These are phyloP conservation scores for Ophiostoma triangulosporum DNA, from an alignment of 2,329 filamentous ascomycete genomes.

Conservation along the genomic window DNA sequence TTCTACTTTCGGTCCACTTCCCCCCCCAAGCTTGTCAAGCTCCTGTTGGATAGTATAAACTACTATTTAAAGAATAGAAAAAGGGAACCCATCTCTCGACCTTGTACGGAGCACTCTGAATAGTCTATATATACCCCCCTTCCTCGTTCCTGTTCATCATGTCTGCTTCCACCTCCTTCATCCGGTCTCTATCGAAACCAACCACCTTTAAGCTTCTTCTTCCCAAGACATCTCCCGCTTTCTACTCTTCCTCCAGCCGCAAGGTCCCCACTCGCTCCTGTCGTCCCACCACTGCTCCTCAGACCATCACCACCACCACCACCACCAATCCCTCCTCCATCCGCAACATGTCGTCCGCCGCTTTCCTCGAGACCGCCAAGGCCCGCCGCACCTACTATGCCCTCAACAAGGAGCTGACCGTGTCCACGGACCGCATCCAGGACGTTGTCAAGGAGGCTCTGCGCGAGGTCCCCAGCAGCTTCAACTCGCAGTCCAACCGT, in stretches of 20 bases:
- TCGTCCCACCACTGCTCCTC: slow-evolving; percentile 6
- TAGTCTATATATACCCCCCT: background rate
- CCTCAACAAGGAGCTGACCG: slow-evolving; percentile 49
- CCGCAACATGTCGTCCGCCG: slow-evolving; percentile 32
- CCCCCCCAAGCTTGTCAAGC: too few relatives aligned
- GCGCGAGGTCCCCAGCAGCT: slow-evolving; percentile 60
- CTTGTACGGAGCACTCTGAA: too few relatives aligned
- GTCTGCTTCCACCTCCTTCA: background rate
- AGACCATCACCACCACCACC: background rate
- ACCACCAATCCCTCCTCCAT: slow-evolving; percentile 13
- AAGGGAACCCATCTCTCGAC: too few relatives aligned
- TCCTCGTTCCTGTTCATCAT: background rate
- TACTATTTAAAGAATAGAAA: too few relatives aligned
- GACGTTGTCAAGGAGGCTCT: slow-evolving; percentile 53
- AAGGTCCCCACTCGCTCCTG: background rate
- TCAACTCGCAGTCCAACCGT: slow-evolving; percentile 81
- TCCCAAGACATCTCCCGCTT: background rate
- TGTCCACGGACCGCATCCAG: slow-evolving; percentile 44
- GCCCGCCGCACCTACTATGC: slow-evolving; percentile 56
- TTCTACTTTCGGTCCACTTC: too few relatives aligned
- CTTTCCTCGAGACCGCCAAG: slow-evolving; percentile 52
- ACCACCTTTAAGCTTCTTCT: slow-evolving; percentile 1
- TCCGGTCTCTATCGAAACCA: slow-evolving; percentile 1
- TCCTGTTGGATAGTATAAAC: too few relatives aligned
- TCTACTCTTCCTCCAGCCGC: background rate